Evolutionary conservation across 768 basidiomycete genomes (phyloP).

Genomic region (Mycena albidolilacea): DNA sequence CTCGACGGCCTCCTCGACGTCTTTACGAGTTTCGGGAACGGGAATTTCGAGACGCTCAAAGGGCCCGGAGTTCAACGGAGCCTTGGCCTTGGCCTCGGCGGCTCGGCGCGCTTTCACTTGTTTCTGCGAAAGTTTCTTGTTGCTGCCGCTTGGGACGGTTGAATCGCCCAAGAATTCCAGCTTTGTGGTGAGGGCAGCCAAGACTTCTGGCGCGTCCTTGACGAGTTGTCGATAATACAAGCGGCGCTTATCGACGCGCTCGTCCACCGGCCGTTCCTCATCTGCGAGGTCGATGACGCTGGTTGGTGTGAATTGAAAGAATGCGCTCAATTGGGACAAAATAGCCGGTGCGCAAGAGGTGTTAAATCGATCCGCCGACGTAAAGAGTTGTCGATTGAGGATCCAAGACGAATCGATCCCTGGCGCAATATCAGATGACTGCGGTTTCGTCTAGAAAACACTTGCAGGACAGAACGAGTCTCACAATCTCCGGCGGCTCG

Average conservation of each 20-base stretch:
- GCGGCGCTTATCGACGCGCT: constrained; percentile 29
- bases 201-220: constrained; percentile 32
- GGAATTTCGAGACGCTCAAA: constrained; percentile 48
- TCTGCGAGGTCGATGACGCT: constrained; percentile 24
- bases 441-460: constrained; percentile 7
- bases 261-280: constrained; percentile 30
- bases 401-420: constrained; percentile 45
- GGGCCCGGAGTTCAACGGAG: constrained; percentile 43
- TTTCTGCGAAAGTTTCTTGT: constrained; percentile 47
- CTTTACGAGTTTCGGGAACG: constrained; percentile 45
- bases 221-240: constrained; percentile 28
- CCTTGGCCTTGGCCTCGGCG: constrained; percentile 23
- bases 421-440: constrained; percentile 10
- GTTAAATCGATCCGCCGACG: constrained; percentile 39
- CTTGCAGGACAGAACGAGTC: constrained; percentile 32
- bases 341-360: constrained; percentile 42
- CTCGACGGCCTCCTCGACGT: constrained; percentile 33
- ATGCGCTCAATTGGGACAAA: constrained; percentile 45
- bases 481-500: constrained; percentile 27
- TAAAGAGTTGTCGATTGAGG: constrained; percentile 49
- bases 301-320: constrained; percentile 36
- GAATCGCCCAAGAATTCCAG: constrained; percentile 20
- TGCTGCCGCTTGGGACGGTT: background rate
- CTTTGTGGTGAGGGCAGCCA: constrained; percentile 23
- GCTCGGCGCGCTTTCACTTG: constrained; percentile 39